Evolutionary conservation across 768 basidiomycete genomes (phyloP), one percentile per base, ranked within the genome.

Genomic region (Mycena maculata): DNA sequence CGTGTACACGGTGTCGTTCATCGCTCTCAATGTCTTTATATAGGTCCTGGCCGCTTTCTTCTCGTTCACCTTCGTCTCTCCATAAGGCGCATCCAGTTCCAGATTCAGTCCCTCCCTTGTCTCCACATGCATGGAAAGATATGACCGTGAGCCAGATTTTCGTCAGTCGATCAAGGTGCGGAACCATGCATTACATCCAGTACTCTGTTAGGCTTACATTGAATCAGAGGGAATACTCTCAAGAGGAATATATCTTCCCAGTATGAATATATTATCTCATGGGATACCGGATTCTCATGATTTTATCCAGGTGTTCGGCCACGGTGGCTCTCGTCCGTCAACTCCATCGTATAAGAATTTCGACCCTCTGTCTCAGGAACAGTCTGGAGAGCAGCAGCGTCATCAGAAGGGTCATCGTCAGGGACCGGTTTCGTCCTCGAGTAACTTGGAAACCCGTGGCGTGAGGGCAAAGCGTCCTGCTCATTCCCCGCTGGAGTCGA

Each of bases 161-260:
- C 41, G 41, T 57, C 55, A 33, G 39, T 42, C 38, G 25, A 55
- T 55, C 38, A 55, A 38, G 38, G 54, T 55, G 28, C 31, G 31
- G 50, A n/a, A 48, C 25, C 47, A 48, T 48, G 25, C 47, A 52
- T 52, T 33, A 36, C 50, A 36, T 54, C 52, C 52, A 54, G 52
- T 20, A 54, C 52, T 54, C 36, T 54, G 52, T 54, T 54, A 54
- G 28, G 52, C 52, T 38, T 39, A 54, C 52, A 54, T 39, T 54
- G 52, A 54, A 54, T 42, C 27, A 44, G 55, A 57, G 55, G 55
- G 55, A 44, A 41, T 41, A 38, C 33, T 54, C 22, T 36, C 53
- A 54, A 57, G 55, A 57, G 16, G 55, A 57, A 22, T 57, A 45
- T 41, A 57, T 57, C 42, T 57, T 57, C 55, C 55, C 55, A 36